Evolutionary conservation across 257 asterid species (phyloP), one percentile per base, ranked within the genome.

Genomic region (Scutellaria minor): DNA sequence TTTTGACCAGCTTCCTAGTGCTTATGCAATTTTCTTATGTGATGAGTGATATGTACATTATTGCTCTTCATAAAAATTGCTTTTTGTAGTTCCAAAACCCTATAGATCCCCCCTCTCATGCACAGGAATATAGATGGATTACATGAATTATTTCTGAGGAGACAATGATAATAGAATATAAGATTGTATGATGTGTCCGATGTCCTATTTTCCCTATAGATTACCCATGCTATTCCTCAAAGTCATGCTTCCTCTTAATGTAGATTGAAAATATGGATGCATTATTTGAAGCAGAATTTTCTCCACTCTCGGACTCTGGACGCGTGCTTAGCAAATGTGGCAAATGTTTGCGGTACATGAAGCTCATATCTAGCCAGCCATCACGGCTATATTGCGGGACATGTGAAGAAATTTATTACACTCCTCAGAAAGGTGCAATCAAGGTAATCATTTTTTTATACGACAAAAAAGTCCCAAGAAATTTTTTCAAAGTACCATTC

Each of bases 211-310:
- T 54, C 20, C 61, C 12, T 54, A 60, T 37, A 37, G 62, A 20
- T 6, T 11, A 61, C 39, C 50, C 63, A 48, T 69, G 47, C 9
- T 61, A 14, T 67, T 71, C 51, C 70, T 74, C 57, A 62, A 68
- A 79, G 39, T 39, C 22, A 60, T 51, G 45, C 51, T 67, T 53
- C 71, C 6, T 74, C 66, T 55, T 73, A 52, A 57, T 85, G 77
- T 79, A 92, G 98, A 90, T 92, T 73, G 96, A 90, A 64, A 83
- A 88, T 82, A 92, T 92, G 98, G 98, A 92, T 74, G 96, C 96
- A 39, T 77, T 92, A 70, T 92, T 92, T 82, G 98, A 92, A 88
- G 96, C 98, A 71, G 96, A 90, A 66, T 92, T 92, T 81, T 92
- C 98, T 68, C 96, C 94, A 54, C 87, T 92, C 48, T 90, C 98